Base-by-base conservation (phyloP, 2,329 filamentous ascomycete genomes). In the Pseudogymnoascus sp. region DNA sequence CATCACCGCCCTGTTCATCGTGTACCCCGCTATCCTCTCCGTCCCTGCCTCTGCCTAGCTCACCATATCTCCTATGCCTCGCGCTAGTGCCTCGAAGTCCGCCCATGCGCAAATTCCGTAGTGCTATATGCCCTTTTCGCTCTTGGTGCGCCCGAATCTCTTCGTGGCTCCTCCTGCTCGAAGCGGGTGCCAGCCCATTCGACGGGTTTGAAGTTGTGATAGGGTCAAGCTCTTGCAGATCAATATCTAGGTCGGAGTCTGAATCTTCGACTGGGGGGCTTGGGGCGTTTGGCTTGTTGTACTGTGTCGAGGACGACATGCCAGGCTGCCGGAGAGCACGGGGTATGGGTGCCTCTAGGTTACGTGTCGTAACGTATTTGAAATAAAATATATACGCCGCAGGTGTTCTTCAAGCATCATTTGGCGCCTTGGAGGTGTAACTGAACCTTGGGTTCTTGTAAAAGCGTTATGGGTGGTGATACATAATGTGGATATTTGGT, bases 141-240 rank as follows among this genome's bases (percentile, higher is more conserved):
- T 66, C 17, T 42, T 72, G 68, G 29, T 67, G 63, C 44, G 67
- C 62, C 64, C 71, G 66, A 60, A 71, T 66, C 63, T 70, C 72
- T 65, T 71, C 66, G 19, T 64, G 65, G 37, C 66, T 65, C 61
- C 68, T 72, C 64, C 70, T 66, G n/a, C 70, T 68, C 62, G 69
- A 69, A 21, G 69, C 65, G 29, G 71, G 71, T 33, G 65, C 60
- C 19, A 69, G 68, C 60, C 67, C 64, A 38, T 67, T 65, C 13
- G 68, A 53, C 3, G 68, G 65, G 61, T 62, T 70, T 35, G 70
- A 68, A 53, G 65, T 71, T 40, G 68, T 70, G 64, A 75, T 64
- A 63, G 90, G 89, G 72, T 93, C 89, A 68, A 95, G 86, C 79
- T 93, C 90, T 71, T 91, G 83, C 69, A 91, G 82, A 70, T 93